These are phyloP conservation scores for Anaeromyces robustus DNA, from an alignment of 192 early-diverging fungal genomes.

Conservation along the genomic window DNA sequence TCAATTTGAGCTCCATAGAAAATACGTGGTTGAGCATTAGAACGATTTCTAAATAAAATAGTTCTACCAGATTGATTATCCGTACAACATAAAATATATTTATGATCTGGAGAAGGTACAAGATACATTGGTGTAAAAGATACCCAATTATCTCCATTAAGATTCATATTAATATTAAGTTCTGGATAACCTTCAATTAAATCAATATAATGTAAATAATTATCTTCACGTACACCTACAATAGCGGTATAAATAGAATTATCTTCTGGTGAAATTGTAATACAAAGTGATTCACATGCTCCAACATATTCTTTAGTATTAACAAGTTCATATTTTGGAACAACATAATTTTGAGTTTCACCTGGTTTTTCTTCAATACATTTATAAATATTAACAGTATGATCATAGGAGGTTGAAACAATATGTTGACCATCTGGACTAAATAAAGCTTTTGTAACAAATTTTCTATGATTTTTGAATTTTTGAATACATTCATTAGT, in stretches of 20 bases:
- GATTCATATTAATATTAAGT: slow-evolving; percentile 52
- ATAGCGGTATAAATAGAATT: slow-evolving; percentile 18
- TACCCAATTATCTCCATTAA: slow-evolving; percentile 64
- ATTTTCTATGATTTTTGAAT: slow-evolving; percentile 56
- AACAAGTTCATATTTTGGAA: slow-evolving; percentile 9
- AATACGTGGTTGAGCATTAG: slow-evolving; percentile 32
- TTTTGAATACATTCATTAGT: slow-evolving; percentile 25
- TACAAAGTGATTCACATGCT: slow-evolving; percentile 51
- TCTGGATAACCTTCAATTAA: slow-evolving; percentile 13
- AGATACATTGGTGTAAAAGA: slow-evolving; percentile 56
- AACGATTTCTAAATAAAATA: slow-evolving; percentile 33
- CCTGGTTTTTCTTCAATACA: neutral
- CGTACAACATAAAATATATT: slow-evolving; percentile 44
- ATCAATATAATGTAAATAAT: slow-evolving; percentile 53
- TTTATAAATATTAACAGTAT: slow-evolving; percentile 41
- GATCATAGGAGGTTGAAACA: slow-evolving; percentile 55
- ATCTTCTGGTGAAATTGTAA: slow-evolving; percentile 4
- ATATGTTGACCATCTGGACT: slow-evolving; percentile 34
- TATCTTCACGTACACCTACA: slow-evolving; percentile 49
- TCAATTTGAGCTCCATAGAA: slow-evolving; percentile 45
- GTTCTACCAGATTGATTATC: slow-evolving; percentile 49
- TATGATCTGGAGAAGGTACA: slow-evolving; percentile 26
- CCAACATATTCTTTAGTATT: slow-evolving; percentile 32
- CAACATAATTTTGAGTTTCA: neutral
- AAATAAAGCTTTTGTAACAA: slow-evolving; percentile 45